These are phyloP conservation scores for Lichtheimia corymbifera DNA, from an alignment of 371 early-diverging fungal species.

Conservation along the genomic window DNA sequence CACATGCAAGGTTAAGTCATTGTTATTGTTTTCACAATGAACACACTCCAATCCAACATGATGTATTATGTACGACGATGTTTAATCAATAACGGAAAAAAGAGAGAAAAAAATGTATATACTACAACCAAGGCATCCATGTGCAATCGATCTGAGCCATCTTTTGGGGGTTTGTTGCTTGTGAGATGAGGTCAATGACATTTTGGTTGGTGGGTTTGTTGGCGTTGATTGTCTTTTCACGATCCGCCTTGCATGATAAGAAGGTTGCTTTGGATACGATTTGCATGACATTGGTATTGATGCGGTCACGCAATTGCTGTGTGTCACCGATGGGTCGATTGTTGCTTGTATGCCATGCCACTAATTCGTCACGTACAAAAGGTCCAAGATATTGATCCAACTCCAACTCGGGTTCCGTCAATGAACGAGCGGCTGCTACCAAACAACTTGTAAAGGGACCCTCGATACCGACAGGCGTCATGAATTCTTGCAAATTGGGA, in stretches of 20 bases:
- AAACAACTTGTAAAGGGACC: conserved; percentile 84
- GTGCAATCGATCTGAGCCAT: conserved; percentile 90
- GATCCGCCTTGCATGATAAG: conserved; percentile 74
- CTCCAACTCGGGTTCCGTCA: conserved; percentile 82
- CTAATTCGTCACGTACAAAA: conserved; percentile 91
- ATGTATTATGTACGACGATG: neutral
- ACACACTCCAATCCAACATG: neutral
- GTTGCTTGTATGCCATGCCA: conserved; percentile 69
- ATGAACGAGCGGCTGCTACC: conserved; percentile 77
- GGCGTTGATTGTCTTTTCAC: conserved; percentile 63
- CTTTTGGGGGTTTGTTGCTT: conserved; percentile 91
- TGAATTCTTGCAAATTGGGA: conserved; percentile 93
- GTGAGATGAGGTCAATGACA: conserved; percentile 83
- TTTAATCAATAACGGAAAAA: neutral
- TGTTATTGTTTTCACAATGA: no score
- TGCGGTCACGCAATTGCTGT: conserved; percentile 65
- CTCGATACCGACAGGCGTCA: conserved; percentile 90
- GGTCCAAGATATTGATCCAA: conserved; percentile 82
- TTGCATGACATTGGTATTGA: conserved; percentile 70
- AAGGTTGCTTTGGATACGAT: conserved; percentile 72
- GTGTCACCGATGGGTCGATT: conserved; percentile 62
- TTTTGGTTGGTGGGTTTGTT: conserved; percentile 74
- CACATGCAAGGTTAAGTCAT: no score
- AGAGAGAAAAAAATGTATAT: neutral
- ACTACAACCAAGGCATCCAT: conserved; percentile 82